A percentile compares a stretch with the other conserved stretches of the same genome.
Conservation (phyloP, 1,139 yeast genomes). For the Saccharomyces hybrid region DNA sequence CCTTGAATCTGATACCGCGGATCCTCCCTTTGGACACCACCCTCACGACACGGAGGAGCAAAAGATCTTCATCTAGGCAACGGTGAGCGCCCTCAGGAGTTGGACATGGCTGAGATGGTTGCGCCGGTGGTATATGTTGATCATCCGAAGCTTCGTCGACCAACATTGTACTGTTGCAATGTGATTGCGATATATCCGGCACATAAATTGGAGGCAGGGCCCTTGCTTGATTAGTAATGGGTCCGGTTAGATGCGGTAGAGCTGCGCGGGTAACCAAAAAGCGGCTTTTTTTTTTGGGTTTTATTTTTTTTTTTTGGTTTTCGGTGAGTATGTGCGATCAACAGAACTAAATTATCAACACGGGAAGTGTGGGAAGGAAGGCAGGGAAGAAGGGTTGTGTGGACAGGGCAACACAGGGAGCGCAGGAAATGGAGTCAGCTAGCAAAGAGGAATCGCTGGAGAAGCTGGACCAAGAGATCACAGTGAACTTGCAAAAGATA, state of each 20-base stretch:
- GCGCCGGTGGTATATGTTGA: not conserved
- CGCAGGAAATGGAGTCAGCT: not conserved
- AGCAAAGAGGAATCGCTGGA: constrained; percentile 37
- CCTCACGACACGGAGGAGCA: not conserved
- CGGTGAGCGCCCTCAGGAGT: not conserved
- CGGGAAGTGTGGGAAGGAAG: not conserved
- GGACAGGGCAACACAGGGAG: not conserved
- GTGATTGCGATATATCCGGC: not conserved
- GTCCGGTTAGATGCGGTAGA: not conserved
- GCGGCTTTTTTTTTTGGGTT: not conserved
- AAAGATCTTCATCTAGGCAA: not conserved
- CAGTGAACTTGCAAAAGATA: constrained; percentile 69
- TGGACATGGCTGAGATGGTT: not conserved
- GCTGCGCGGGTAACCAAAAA: not conserved
- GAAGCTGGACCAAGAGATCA: constrained; percentile 72
- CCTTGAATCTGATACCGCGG: not conserved
- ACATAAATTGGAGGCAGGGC: not conserved
- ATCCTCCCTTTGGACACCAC: not conserved
- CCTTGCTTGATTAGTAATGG: not conserved
- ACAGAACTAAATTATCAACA: not conserved
- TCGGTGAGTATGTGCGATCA: not conserved
- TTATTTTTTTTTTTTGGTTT: not conserved
- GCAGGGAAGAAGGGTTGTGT: not conserved
- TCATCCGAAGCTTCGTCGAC: not conserved
- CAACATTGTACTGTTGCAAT: not conserved